A percentile compares a stretch with the other conserved stretches of the same genome.
These are phyloP conservation scores for Podaxis carcinomalis DNA, from an alignment of 768 basidiomycete genomes.

Conservation along the genomic window DNA sequence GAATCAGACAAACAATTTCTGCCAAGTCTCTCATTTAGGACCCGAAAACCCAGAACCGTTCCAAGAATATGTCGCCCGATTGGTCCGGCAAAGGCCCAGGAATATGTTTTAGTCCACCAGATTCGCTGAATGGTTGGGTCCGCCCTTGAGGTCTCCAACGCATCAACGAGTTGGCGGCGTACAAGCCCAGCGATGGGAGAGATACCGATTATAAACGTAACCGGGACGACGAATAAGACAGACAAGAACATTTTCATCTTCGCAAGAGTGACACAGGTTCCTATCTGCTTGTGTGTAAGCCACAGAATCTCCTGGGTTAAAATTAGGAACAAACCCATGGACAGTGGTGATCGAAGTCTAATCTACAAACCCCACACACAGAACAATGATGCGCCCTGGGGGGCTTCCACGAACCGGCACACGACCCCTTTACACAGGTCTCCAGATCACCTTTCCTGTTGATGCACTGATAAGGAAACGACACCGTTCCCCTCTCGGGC, in stretches of 20 bases:
- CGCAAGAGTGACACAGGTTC: conserved; percentile 36
- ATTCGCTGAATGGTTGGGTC: conserved; percentile 24
- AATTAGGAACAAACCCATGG: conserved; percentile 32
- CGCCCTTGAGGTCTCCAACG: conserved; percentile 23
- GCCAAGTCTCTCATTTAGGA: conserved; percentile 19
- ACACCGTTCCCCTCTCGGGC: conserved; percentile 27
- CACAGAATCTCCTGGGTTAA: neutral
- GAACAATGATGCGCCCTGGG: conserved; percentile 42
- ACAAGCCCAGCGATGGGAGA: conserved; percentile 26
- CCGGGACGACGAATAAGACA: conserved; percentile 28
- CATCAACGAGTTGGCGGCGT: conserved; percentile 22
- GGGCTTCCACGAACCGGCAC: conserved; percentile 37
- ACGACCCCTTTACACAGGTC: conserved; percentile 29
- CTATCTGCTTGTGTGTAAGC: conserved; percentile 23
- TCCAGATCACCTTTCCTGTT: conserved; percentile 28
- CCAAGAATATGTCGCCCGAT: conserved; percentile 38
- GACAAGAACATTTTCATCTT: conserved; percentile 33
- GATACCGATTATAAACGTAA: conserved; percentile 24
- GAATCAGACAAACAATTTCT: conserved; percentile 16
- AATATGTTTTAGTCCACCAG: conserved; percentile 42
- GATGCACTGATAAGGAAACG: conserved; percentile 37
- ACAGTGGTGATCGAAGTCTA: conserved; percentile 44
- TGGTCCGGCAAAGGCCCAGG: conserved; percentile 42
- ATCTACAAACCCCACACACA: conserved; percentile 38
- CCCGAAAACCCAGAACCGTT: conserved; percentile 28